These are phyloP conservation scores for Gossypium davidsonii DNA, from an alignment of 441 rosid species.

Conservation along the genomic window DNA sequence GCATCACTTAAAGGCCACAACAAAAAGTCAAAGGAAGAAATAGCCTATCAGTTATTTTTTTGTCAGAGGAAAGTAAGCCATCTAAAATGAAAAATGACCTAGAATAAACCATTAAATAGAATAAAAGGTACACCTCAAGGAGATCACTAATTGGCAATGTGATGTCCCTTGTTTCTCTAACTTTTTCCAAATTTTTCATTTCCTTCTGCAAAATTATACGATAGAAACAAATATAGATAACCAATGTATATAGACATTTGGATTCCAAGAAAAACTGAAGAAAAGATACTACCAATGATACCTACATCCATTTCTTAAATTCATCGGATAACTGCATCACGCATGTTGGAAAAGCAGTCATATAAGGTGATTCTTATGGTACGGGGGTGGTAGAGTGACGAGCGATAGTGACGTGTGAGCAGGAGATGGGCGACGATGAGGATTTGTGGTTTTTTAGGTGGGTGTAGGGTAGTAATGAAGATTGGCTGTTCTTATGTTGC, in stretches of 20 bases:
- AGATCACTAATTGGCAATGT: slow-evolving; percentile 29
- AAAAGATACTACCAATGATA: neutral
- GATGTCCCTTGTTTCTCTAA: slow-evolving; percentile 15
- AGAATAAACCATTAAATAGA: neutral
- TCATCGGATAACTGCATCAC: no score
- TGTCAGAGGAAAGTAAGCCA: neutral
- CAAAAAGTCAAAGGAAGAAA: neutral
- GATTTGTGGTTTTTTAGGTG: no score
- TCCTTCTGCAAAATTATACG: slow-evolving; percentile 39
- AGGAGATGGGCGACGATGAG: no score
- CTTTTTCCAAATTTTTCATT: slow-evolving; percentile 29
- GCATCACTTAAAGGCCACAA: neutral
- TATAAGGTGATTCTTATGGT: no score
- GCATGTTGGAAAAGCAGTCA: no score
- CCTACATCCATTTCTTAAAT: no score
- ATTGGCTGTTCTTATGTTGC: no score
- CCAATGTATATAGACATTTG: neutral
- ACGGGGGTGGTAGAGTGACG: no score
- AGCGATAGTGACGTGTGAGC: no score
- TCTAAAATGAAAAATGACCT: neutral
- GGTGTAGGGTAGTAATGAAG: no score
- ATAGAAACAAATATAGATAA: neutral
- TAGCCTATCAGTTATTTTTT: no score
- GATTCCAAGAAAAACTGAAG: neutral
- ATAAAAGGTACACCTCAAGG: slow-evolving; percentile 39